phyloP scores from a whole-genome alignment of 352 stramenopile genomes.

The Globisporangium radiosum region DNA sequence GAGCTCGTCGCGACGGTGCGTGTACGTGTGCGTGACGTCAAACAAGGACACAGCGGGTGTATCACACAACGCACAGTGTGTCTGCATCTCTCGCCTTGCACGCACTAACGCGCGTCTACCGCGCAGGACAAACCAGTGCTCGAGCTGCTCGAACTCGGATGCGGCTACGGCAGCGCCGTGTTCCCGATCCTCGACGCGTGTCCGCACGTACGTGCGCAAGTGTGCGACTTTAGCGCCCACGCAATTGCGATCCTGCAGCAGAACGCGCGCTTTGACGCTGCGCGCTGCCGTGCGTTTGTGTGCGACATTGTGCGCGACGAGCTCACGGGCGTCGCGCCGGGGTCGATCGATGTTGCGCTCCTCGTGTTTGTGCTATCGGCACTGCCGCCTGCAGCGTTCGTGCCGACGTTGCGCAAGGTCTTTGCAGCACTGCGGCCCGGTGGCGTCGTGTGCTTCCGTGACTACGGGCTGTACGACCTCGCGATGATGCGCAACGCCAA shows the following conservation, averaged over 20 bases:
- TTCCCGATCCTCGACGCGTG: constrained; percentile 73
- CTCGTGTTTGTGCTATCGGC: constrained; percentile 82
- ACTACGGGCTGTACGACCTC: constrained; percentile 86
- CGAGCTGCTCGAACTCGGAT: constrained; percentile 73
- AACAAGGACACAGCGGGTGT: too few relatives aligned
- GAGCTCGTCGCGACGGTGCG: constrained; percentile 41
- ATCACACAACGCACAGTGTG: too few relatives aligned
- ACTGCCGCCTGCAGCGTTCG: constrained; percentile 52
- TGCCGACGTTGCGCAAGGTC: constrained; percentile 47
- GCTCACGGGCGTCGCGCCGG: constrained; percentile 27
- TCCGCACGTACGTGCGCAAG: constrained; percentile 58
- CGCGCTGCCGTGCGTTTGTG: constrained; percentile 62
- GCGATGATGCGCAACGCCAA: constrained; percentile 81
- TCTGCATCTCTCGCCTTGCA: too few relatives aligned
- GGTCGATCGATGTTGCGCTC: constrained; percentile 67
- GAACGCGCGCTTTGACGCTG: constrained; percentile 36
- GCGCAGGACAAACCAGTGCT: constrained; percentile 13
- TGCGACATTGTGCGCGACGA: constrained; percentile 62
- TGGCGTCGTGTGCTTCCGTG: constrained; percentile 77
- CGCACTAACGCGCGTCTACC: background rate
- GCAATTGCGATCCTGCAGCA: constrained; percentile 62
- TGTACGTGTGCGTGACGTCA: background rate
- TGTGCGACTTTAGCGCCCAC: constrained; percentile 80
- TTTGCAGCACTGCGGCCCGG: constrained; percentile 43
- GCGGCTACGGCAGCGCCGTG: constrained; percentile 83